Base-by-base conservation (phyloP, 768 basidiomycete genomes). In the Psilocybe sp. region DNA sequence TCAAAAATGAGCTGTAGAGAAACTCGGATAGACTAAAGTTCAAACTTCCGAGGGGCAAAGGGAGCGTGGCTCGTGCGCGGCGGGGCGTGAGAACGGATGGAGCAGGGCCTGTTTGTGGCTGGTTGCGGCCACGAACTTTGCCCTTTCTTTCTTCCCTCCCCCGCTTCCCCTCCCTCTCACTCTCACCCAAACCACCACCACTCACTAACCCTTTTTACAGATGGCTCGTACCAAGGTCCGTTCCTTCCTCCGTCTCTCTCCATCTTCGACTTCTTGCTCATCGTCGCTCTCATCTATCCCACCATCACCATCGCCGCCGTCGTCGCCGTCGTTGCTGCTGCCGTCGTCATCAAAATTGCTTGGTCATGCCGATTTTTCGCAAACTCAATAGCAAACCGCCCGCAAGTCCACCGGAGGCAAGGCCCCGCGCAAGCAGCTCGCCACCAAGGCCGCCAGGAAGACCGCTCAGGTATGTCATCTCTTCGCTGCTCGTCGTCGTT, bases 321-420 rank as follows among this genome's bases (percentile, higher is more conserved):
- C 63, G 46, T 28, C 23, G 23, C 23, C 7, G 23, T 59, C 59
- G 54, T 65, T 60, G 47, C 44, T 51, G 58, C 61, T 59, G 60
- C 69, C 60, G 61, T 62, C 65, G 55, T 65, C 60, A 58, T 65
- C 63, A 53, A 28, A 28, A 28, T 28, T 28, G 23, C 23, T 28
- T 28, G 3, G 23, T 28, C 23, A 28, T 28, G 23, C 23, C 23
- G 23, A 28, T 28, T 28, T n/a, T 28, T 28, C 23, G 23, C 3
- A 3, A 3, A 33, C 52, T 45, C 61, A 49, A 40, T 59, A 93
- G 94, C 95, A 97, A 93, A 97, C 94, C 68, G 95, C 95, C 66
- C 92, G 95, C 75, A 97, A 98, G 80, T 97, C 95, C 50, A 97
- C 96, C 57, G 96, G 96, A 88, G 94, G 89, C 66, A 91, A 91